phyloP scores from a whole-genome alignment of 2,329 filamentous ascomycete genomes.

The Microdochium bolleyi region DNA sequence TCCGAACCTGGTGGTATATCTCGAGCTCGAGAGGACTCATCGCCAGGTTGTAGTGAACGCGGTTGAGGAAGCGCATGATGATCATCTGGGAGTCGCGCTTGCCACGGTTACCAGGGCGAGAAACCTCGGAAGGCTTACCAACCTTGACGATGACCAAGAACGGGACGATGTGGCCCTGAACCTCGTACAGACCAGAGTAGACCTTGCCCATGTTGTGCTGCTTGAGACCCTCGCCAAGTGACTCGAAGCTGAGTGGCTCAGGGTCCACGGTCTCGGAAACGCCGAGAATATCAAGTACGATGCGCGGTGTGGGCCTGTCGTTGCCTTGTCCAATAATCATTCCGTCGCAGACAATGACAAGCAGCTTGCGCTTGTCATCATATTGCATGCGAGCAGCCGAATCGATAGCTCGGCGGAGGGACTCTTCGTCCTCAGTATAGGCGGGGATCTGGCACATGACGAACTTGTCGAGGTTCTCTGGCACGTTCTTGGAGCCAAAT shows the following conservation, averaged over 20 bases:
- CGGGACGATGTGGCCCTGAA: slow-evolving; percentile 94
- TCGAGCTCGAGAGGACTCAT: slow-evolving; percentile 97
- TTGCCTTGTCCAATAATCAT: slow-evolving; percentile 99
- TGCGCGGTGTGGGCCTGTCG: slow-evolving; percentile 88
- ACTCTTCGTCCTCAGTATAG: slow-evolving; percentile 98
- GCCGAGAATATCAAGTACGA: slow-evolving; percentile 93
- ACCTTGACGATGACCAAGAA: slow-evolving; percentile 97
- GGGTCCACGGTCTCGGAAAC: slow-evolving; percentile 91
- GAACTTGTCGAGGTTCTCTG: slow-evolving; percentile 97
- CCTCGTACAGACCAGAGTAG: slow-evolving; percentile 95
- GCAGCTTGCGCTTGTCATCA: slow-evolving; percentile 94
- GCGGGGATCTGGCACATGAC: slow-evolving; percentile 96
- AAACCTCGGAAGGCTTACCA: slow-evolving; percentile 94
- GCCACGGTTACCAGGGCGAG: slow-evolving; percentile 91
- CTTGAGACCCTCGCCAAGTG: slow-evolving; percentile 88
- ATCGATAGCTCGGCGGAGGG: slow-evolving; percentile 91
- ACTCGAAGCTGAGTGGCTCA: slow-evolving; percentile 93
- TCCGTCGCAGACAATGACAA: slow-evolving; percentile 89
- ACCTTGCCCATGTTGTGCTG: slow-evolving; percentile 99
- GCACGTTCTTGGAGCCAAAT: slow-evolving; percentile 83
- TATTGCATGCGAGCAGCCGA: slow-evolving; percentile 93
- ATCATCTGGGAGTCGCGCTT: slow-evolving; percentile 99
- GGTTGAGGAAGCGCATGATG: slow-evolving; percentile 97
- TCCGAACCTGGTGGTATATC: slow-evolving; percentile 97
- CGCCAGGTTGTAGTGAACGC: slow-evolving; percentile 91